Evolutionary conservation across 306 rosid species (phyloP), one percentile per base, ranked within the genome.

Genomic region (Canavalia ensiformis): DNA sequence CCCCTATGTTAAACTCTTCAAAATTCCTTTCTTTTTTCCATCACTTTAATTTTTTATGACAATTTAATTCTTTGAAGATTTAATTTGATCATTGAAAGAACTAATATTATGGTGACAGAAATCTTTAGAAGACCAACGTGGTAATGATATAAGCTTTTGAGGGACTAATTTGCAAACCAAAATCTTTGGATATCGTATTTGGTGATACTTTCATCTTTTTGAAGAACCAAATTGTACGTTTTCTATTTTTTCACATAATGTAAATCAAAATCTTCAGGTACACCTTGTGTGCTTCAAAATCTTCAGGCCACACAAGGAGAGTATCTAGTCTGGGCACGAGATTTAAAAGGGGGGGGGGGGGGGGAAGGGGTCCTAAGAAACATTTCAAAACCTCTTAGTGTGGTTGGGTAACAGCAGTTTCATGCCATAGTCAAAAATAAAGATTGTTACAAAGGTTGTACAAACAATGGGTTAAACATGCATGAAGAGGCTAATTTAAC

Each of bases 331-430:
- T 52, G 6, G 51, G 51, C 39, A 13, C 51, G 1, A 1, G 25
- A 33, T 41, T 31, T 33, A 56, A 56, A 7, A 56, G 33, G 13
- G 55, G 25, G 47, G 46, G 8, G 55, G 25, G 47, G 46, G 8
- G 33, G 13, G 55, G 25, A 18, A 18, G 47, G 46, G 8, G 66
- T 71, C 35, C 31, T n/a, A 50, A 13, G 33, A 34, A 29, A 51
- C 68, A 12, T 29, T 35, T 25, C 4, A 59, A 28, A 60, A 6
- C 46, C 46, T 8, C 30, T 6, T 44, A 12, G 39, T 33, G 18
- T 51, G 58, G 37, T 47, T 51, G 57, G 55, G 28, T 73, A 72
- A 51, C 2, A 63, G 18, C 8, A 13, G 41, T 64, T 64, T 80
- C 37, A 80, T 50, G 37, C 45, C 60, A 49, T 60, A 39, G 9